Conservation (phyloP, 441 rosid genomes). For the Sinapis alba region DNA sequence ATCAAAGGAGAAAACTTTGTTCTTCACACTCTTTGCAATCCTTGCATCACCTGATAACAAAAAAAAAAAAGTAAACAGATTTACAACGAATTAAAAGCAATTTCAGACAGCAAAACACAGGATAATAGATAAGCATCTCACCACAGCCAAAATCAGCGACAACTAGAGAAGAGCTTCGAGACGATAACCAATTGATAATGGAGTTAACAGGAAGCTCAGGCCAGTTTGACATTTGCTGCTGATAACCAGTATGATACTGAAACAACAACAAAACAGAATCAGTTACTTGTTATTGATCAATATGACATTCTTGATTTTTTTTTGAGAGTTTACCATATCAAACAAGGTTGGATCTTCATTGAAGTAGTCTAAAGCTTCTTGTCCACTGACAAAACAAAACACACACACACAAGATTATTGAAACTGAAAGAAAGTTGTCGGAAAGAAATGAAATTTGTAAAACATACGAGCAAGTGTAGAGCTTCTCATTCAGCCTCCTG, state of each 20-base stretch:
- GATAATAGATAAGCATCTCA: conserved; percentile 49
- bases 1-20: conserved; percentile 87
- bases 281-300: not conserved
- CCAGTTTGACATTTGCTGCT: conserved; percentile 94
- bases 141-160: conserved; percentile 99
- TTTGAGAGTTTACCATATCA: conserved; percentile 49
- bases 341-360: conserved; percentile 75
- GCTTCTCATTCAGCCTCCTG: conserved; percentile 90
- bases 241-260: conserved; percentile 94
- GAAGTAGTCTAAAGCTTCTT: conserved; percentile 76
- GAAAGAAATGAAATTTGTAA: not conserved
- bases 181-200: conserved; percentile 69
- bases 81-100: not conserved
- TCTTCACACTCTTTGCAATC: conserved; percentile 78
- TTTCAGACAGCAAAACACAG: not conserved
- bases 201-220: conserved; percentile 87
- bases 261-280: not conserved
- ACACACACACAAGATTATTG: not conserved
- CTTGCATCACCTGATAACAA: conserved; percentile 75
- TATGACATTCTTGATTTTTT: not conserved
- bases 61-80: not conserved
- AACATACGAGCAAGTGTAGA: conserved; percentile 88
- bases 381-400: conserved; percentile 51
- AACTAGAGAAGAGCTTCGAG: conserved; percentile 63
- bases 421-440: not conserved